A percentile compares a stretch with the other conserved stretches of the same genome.
Conservation (phyloP, 2,329 filamentous ascomycete species). For the Hypoxylon sp. region DNA sequence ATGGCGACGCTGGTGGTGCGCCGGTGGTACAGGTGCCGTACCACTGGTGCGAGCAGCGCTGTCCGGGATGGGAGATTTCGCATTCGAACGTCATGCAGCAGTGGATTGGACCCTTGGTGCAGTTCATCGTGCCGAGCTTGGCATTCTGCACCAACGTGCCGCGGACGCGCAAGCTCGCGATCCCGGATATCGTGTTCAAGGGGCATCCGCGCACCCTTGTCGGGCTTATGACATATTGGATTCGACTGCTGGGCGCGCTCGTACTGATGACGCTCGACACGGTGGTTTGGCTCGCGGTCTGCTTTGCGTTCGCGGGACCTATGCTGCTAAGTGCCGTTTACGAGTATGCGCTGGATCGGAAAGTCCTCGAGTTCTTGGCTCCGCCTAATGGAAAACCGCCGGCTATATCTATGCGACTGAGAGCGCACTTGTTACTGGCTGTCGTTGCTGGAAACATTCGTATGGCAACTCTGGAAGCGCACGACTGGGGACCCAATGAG, state of each 20-base stretch:
- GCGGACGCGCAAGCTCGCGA: conserved; percentile 44
- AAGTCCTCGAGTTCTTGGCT: conserved; percentile 44
- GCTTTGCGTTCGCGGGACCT: conserved; percentile 45
- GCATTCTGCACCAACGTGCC: conserved; percentile 50
- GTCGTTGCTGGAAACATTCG: conserved; percentile 46
- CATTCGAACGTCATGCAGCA: conserved; percentile 40
- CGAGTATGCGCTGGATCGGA: conserved; percentile 45
- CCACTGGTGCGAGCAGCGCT: conserved; percentile 42
- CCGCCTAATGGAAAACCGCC: conserved; percentile 32
- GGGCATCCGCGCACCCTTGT: conserved; percentile 64
- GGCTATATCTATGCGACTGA: conserved; percentile 30
- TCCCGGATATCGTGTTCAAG: conserved; percentile 61
- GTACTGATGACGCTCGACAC: conserved; percentile 41
- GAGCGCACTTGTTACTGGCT: conserved; percentile 43
- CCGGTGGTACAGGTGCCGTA: conserved; percentile 43
- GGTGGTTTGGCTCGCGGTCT: conserved; percentile 42
- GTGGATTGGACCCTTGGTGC: conserved; percentile 48
- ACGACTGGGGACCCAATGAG: conserved; percentile 2
- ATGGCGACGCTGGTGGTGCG: conserved; percentile 35
- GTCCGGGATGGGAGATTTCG: conserved; percentile 46
- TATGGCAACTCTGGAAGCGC: conserved; percentile 42
- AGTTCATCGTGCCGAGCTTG: conserved; percentile 49
- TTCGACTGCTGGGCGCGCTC: conserved; percentile 40
- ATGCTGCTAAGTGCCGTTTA: conserved; percentile 45
- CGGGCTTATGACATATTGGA: conserved; percentile 43